Conservation (phyloP, 2,329 filamentous ascomycete genomes). For the Cladosporium sp. region DNA sequence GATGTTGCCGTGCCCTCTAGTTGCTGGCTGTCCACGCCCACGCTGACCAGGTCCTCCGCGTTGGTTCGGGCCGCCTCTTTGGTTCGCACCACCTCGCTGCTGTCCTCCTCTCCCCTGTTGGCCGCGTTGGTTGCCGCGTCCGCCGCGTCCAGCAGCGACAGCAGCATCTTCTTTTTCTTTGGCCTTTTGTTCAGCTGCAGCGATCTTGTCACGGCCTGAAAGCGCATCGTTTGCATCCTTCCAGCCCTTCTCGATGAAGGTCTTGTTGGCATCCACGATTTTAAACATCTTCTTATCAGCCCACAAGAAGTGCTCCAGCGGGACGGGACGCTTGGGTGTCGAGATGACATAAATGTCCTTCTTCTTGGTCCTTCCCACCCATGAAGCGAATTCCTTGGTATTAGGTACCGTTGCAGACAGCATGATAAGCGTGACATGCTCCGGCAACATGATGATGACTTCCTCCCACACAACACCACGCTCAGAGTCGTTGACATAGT, state of each 20-base stretch:
- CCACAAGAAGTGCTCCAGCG: slow-evolving; percentile 95
- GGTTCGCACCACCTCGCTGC: slow-evolving; percentile 36
- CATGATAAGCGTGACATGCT: slow-evolving; percentile 92
- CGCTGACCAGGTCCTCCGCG: slow-evolving; percentile 53
- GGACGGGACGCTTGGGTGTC: slow-evolving; percentile 90
- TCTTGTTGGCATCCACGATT: slow-evolving; percentile 91
- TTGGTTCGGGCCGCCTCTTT: slow-evolving; percentile 35
- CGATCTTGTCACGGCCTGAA: slow-evolving; percentile 77
- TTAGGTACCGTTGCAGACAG: slow-evolving; percentile 97
- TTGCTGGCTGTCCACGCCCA: slow-evolving; percentile 55
- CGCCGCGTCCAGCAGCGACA: slow-evolving; percentile 54
- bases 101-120: slow-evolving; percentile 55
- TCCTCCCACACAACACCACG: slow-evolving; percentile 99
- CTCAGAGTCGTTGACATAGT: slow-evolving; percentile 96
- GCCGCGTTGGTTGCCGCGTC: slow-evolving; percentile 51
- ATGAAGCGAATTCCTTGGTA: slow-evolving; percentile 95
- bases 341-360: slow-evolving; percentile 99
- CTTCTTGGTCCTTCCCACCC: slow-evolving; percentile 96
- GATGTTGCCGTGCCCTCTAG: slow-evolving; percentile 76
- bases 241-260: slow-evolving; percentile 89
- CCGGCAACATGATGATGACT: slow-evolving; percentile 98
- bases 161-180: slow-evolving; percentile 49
- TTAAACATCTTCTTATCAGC: slow-evolving; percentile 89
- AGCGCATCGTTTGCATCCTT: slow-evolving; percentile 85
- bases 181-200: slow-evolving; percentile 49